Conservation (phyloP, 345 rosid species). For the Reutealis trisperma region DNA sequence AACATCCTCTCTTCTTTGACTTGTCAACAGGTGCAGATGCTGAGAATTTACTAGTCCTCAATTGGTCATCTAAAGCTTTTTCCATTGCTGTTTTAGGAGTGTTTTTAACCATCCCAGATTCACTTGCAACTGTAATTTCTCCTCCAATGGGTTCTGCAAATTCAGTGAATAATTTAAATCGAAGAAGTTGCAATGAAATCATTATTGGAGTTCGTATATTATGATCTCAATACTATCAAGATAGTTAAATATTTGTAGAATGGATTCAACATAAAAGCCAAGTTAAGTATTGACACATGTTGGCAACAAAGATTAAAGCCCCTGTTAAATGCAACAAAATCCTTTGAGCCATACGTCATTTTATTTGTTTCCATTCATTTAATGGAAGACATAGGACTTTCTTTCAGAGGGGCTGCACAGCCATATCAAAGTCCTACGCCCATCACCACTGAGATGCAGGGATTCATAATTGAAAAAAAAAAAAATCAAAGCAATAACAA, state of each 20-base stretch:
- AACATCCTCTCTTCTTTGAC: conserved; percentile 56
- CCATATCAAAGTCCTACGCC: too few species aligned
- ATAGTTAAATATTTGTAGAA: neutral
- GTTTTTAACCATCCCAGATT: conserved; percentile 47
- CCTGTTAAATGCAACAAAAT: neutral
- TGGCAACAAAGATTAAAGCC: neutral
- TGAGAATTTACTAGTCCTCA: conserved; percentile 56
- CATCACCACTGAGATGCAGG: too few species aligned
- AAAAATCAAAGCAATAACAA: too few species aligned
- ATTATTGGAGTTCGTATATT: neutral
- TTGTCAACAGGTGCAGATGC: conserved; percentile 35
- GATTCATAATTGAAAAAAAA: too few species aligned
- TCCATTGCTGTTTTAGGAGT: conserved; percentile 61
- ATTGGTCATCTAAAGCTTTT: conserved; percentile 68
- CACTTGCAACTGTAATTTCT: conserved; percentile 69
- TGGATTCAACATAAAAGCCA: neutral
- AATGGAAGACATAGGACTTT: too few species aligned
- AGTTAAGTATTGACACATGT: neutral
- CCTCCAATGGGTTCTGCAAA: conserved; percentile 90
- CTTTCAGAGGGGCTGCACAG: too few species aligned
- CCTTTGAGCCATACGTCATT: too few species aligned
- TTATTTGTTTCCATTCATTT: too few species aligned
- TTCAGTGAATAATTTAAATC: conserved; percentile 3
- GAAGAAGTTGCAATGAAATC: neutral
- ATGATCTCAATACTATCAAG: neutral